Evolutionary conservation across 441 rosid genomes (phyloP).

Genomic region (Mallotus repandus): DNA sequence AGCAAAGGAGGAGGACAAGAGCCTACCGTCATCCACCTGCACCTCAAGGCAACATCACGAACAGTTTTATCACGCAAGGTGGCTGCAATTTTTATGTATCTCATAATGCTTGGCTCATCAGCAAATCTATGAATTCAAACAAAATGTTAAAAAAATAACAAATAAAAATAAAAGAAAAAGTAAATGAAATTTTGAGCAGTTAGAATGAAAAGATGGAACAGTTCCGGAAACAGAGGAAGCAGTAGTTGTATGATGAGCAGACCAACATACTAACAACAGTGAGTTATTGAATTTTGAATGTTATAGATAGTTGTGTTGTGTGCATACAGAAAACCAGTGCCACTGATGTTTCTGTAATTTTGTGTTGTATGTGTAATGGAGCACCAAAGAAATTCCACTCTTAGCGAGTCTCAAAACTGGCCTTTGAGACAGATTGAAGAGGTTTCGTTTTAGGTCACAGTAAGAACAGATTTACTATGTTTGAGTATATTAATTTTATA

Average conservation of each 20-base stretch:
- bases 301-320: too few species aligned
- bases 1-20: background rate
- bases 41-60: slow-evolving; percentile 97
- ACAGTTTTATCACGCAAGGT: slow-evolving; percentile 79
- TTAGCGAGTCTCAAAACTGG: too few species aligned
- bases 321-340: too few species aligned
- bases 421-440: too few species aligned
- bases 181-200: background rate
- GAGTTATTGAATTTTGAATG: too few species aligned
- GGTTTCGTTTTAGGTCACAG: too few species aligned
- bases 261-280: too few species aligned
- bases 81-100: slow-evolving; percentile 88
- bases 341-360: too few species aligned
- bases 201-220: background rate
- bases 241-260: background rate
- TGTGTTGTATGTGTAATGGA: too few species aligned
- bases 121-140: slow-evolving; percentile 45
- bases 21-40: slow-evolving; percentile 92
- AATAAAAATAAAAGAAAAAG: background rate
- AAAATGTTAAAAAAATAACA: slow-evolving; percentile 11
- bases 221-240: background rate
- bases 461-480: too few species aligned
- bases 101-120: slow-evolving; percentile 78
- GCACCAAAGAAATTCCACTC: too few species aligned
- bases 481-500: too few species aligned